Evolutionary conservation across 768 basidiomycete species (phyloP), one percentile per base, ranked within the genome.

Genomic region (Gelatoporia subvermispora): DNA sequence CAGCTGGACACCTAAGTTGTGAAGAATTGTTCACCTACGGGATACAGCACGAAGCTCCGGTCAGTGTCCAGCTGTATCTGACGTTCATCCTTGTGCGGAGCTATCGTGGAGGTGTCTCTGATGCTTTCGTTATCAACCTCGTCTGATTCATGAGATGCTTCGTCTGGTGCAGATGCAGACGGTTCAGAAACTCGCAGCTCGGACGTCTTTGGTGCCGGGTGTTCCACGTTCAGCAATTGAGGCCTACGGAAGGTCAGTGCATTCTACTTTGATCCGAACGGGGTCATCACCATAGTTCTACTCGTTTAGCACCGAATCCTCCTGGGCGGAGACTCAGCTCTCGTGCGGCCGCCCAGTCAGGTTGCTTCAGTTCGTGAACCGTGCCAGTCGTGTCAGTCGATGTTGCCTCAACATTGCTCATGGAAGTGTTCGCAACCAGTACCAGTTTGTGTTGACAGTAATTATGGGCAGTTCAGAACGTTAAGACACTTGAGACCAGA

Each of bases 1-100:
- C n/a, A 23, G 9, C 10, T 38, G 37, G 15, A 7, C 37, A n/a
- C 20, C 10, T 36, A 45, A 23, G 50, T 17, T 20, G 38, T 23
- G 23, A 39, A 45, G 23, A 31, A 56, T 2, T 49, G 58, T 75
- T 68, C 73, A 88, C 92, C 88, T 77, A 81, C 83, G 61, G 93
- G 89, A 68, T 95, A 97, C 52, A 93, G 72, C 47, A 96, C 89
- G 59, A 97, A 97, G 55, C 91, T 93, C 41, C 93, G 81, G 66
- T 93, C 84, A 1, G 93, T 95, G 67, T 96, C 93, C 28, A 95
- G 77, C 49, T 73, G 68, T 52, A 96, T 91, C 67, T 96, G 93
- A 13, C 77, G 81, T 67, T 95, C 93, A 62, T 96, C 93, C 3
- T 66, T 68, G 61, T 93, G 90, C 20, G 71, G 56, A 49, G 5